Evolutionary conservation across 495 filamentous ascomycete genomes (phyloP).

Genomic region (Aspergillus kassunensis): DNA sequence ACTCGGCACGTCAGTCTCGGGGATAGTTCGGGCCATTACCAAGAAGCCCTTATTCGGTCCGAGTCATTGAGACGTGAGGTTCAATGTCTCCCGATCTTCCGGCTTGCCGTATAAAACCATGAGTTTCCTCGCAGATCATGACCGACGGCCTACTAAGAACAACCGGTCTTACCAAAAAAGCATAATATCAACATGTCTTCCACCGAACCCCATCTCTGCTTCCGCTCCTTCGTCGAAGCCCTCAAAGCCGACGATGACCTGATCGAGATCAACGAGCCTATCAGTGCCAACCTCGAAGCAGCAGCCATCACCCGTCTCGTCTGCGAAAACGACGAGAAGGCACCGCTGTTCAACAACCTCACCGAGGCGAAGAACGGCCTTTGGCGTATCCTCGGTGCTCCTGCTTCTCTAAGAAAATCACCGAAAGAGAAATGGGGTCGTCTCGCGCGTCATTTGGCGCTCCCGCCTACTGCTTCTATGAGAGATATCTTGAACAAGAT

Average conservation of each 20-base stretch:
- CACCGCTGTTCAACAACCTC: constrained; percentile 37
- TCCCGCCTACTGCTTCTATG: constrained; percentile 25
- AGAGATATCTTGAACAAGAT: constrained; percentile 30
- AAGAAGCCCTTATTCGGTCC: too few species aligned
- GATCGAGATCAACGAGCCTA: constrained; percentile 24
- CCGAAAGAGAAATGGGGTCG: constrained; percentile 24
- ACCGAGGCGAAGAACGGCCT: constrained; percentile 30
- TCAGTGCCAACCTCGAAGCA: constrained; percentile 33
- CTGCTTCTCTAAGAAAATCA: constrained; percentile 23
- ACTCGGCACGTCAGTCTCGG: too few species aligned
- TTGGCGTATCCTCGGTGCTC: constrained; percentile 37
- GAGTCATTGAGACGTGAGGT: too few species aligned
- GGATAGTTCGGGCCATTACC: too few species aligned
- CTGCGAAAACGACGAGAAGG: constrained; percentile 34
- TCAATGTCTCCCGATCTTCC: too few species aligned
- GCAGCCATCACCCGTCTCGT: constrained; percentile 34
- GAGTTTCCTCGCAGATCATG: too few species aligned
- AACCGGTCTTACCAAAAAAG: too few species aligned
- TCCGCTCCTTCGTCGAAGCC: constrained; percentile 32
- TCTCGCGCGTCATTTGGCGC: constrained; percentile 27
- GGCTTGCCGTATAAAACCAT: too few species aligned
- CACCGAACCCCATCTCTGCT: too few species aligned
- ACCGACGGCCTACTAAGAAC: too few species aligned
- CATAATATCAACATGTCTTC: too few species aligned
- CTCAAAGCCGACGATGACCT: constrained; percentile 33